Conservation (phyloP, 768 basidiomycete genomes). For the Suillus sp. region DNA sequence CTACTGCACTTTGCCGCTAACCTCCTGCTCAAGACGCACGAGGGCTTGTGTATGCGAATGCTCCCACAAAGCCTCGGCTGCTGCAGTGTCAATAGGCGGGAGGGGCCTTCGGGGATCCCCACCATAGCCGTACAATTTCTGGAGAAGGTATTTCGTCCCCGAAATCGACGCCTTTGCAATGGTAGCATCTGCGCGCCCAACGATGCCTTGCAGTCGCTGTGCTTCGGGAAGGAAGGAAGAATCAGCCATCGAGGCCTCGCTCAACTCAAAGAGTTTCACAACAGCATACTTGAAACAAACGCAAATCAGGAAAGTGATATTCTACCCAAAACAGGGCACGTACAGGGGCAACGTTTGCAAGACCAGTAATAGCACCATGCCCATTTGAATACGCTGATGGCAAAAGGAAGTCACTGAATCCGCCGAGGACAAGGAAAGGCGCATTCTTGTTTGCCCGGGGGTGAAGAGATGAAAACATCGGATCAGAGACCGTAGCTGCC, state of each 20-base stretch:
- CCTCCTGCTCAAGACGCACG: conserved; percentile 60
- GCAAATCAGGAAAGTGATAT: conserved; percentile 9
- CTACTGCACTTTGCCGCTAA: conserved; percentile 42
- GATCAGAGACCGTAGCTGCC: conserved; percentile 61
- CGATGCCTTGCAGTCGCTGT: conserved; percentile 74
- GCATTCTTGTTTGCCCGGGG: conserved; percentile 68
- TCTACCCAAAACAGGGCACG: conserved; percentile 21
- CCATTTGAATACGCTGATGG: conserved; percentile 72
- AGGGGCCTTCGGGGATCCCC: conserved; percentile 80
- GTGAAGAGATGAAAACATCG: conserved; percentile 55
- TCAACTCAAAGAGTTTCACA: conserved; percentile 61
- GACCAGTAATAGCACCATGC: conserved; percentile 89
- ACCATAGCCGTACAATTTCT: conserved; percentile 80
- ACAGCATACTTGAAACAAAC: conserved; percentile 52
- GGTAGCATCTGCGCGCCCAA: conserved; percentile 79
- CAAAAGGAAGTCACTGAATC: conserved; percentile 81
- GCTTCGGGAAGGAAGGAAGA: conserved; percentile 64
- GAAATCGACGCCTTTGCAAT: conserved; percentile 75
- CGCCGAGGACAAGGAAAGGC: conserved; percentile 85
- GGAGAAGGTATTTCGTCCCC: conserved; percentile 81
- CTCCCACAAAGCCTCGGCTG: conserved; percentile 65
- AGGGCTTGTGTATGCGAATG: conserved; percentile 74
- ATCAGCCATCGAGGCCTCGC: conserved; percentile 56
- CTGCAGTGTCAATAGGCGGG: conserved; percentile 57
- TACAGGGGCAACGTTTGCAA: conserved; percentile 83